Evolutionary conservation across 441 rosid genomes (phyloP), one percentile per base, ranked within the genome.

Genomic region (Populus hybrid): DNA sequence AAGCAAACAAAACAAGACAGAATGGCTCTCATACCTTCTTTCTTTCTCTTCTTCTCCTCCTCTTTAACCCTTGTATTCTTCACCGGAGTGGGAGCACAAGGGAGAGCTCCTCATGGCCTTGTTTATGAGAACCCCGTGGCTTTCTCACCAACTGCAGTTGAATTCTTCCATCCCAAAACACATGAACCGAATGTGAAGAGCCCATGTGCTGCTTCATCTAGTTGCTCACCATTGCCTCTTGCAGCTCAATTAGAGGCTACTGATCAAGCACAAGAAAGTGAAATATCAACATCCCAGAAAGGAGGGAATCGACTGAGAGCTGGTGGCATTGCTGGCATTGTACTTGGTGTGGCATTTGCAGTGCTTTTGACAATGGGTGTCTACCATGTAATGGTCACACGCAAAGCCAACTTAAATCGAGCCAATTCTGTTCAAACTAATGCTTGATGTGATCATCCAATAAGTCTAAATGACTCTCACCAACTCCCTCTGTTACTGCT

Each of bases 71-170:
- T 86, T 53, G 38, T 87, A 35, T 80, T 77, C 73, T 50, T 82
- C 1, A 83, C 87, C 29, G 73, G 45, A 72, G 94, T 90, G 35
- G 73, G 45, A 72, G 94, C 90, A 29, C 91, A 94, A 80, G 96
- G 80, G 10, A 87, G 99, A 84, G 97, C 98, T 75, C 98, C 98
- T 70, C 99, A 96, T 75, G 99, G 99, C 4, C 85, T 96, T 0
- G 88, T 80, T 69, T 72, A 89, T 61, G 96, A 92, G 84, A 88
- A 63, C n/a, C 99, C 98, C 0, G 68, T 79, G 79, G 92, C 97
- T 2, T 92, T 96, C 74, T 85, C 98, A 6, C 98, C 98, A 6
- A 86, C 96, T 29, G 95, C 99, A 11, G 88, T 88, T 77, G 87
- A 89, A 6, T 96, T 94, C 83, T 94, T 96, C 87, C 96, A 91